Evolutionary conservation across 2,329 filamentous ascomycete genomes (phyloP), one percentile per base, ranked within the genome.

Genomic region (Juglanconis sp.): DNA sequence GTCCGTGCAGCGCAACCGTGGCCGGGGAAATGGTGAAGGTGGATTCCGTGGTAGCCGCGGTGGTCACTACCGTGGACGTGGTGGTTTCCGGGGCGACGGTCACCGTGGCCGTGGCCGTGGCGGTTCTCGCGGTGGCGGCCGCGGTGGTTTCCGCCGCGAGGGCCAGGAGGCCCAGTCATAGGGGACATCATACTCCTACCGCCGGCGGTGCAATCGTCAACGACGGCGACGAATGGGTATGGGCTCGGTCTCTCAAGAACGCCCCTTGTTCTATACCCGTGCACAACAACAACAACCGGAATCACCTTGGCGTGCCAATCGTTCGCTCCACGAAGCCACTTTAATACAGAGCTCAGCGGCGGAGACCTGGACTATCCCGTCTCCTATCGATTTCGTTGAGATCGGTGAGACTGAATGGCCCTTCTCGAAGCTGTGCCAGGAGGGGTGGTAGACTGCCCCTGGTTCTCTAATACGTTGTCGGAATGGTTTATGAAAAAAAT

Each of bases 1-100:
- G 62, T 85, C 88, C 68, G 89, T 92, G 10, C 84, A 84, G 60
- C 84, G 85, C 68, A 83, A 84, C 72, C 81, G 81, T 61, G 79
- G 78, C 57, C 81, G 81, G 59, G 79, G 80, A 68, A 81, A 79
- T 59, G 78, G 83, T 53, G 83, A 85, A 58, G 77, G 77, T 40
- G 75, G 80, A 40, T 75, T 77, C 52, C 73, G 81, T 42, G 78
- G 76, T 40, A 69, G 71, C 44, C 75, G 81, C 63, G 79, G 79
- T 48, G 77, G 81, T 53, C 74, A 75, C 65, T 17, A 34, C 36
- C 77, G 84, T 59, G 81, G 82, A 35, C 77, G 83, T 63, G 80
- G 81, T 58, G 80, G 80, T 42, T 74, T 75, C 63, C 78, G 81
- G 57, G 79, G 81, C 44, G 76, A 79, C 56, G 69, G 69, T 10